phyloP scores from a whole-genome alignment of 768 basidiomycete species.

The Thelephora aurantiotincta region DNA sequence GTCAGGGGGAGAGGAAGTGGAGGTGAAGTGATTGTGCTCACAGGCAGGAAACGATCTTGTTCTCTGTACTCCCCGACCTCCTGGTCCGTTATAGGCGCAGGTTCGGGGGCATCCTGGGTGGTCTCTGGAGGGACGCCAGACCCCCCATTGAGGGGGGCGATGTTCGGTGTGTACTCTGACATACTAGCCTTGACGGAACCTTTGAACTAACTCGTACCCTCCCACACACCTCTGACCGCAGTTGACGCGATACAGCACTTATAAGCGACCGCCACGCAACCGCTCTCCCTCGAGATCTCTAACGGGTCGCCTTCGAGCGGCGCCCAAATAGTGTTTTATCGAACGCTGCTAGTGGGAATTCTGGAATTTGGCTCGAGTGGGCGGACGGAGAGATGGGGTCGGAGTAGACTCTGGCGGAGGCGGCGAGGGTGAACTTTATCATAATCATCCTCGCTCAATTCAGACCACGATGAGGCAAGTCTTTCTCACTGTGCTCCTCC shows the following conservation, averaged over 20 bases:
- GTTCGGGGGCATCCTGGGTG: conserved; percentile 31
- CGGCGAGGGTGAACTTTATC: too few relatives aligned
- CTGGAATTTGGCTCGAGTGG: too few relatives aligned
- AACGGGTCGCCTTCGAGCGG: too few relatives aligned
- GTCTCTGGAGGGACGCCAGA: conserved; percentile 13
- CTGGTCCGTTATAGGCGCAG: conserved; percentile 74
- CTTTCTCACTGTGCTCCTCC: too few relatives aligned
- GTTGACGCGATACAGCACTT: neutral
- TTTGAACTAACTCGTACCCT: too few relatives aligned
- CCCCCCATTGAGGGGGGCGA: conserved; percentile 30
- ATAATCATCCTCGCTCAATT: too few relatives aligned
- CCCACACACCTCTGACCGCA: neutral
- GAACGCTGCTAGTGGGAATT: too few relatives aligned
- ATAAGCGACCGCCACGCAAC: neutral
- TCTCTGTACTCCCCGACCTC: conserved; percentile 92
- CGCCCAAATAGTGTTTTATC: too few relatives aligned
- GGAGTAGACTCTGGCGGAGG: too few relatives aligned
- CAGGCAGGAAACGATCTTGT: conserved; percentile 91
- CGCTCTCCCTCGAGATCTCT: neutral
- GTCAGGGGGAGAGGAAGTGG: neutral
- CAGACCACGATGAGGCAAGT: too few relatives aligned
- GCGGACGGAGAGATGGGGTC: too few relatives aligned
- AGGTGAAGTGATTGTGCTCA: conserved; percentile 21
- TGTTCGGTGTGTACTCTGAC: conserved; percentile 17
- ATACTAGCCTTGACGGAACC: conserved; percentile 4